Evolutionary conservation across 225 moss, liverwort and hornwort species (phyloP), one percentile per base, ranked within the genome.

Genomic region (Climacium dendroides): DNA sequence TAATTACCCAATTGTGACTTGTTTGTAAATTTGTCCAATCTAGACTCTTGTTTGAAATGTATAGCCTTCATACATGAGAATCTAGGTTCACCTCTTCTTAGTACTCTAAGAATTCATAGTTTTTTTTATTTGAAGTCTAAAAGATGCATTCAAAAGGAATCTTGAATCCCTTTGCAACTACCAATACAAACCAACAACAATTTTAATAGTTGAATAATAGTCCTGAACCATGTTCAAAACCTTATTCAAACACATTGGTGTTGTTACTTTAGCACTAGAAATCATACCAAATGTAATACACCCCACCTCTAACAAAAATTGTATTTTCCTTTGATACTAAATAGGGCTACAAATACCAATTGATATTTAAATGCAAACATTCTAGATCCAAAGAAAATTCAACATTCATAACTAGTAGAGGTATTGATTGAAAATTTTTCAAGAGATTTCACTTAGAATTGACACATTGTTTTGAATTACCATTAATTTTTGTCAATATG

Each of bases 401-500:
- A 77, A 77, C 2, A 0, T 55, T 37, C 2, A 24, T n/a, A 2
- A 37, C 25, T 10, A 78, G 3, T 2, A 41, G 0, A 78, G 4
- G 2, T 7, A 78, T 39, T 19, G 57, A 78, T 28, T 19, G 5
- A 19, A 3, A 55, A 5, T 3, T 12, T 58, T 58, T 28, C 11
- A 58, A 7, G 5, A 58, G 8, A 55, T 53, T 79, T 57, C 7
- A 57, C 39, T 37, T 79, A 8, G 8, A 41, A 79, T 52, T 14
- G 8, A 34, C 3, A 39, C 5, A 39, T 78, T 7, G 10, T 25
- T 57, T 39, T 37, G 17, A 39, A 25, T 28, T 37, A 5, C 9
- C 1, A 50, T n/a, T n/a, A n/a, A n/a, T n/a, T n/a, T n/a, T n/a
- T n/a, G n/a, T n/a, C n/a, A n/a, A 13, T 74, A 8, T 11, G 11